Base-by-base conservation (phyloP, 2,329 filamentous ascomycete species). In the Arachnomyces sp. region DNA sequence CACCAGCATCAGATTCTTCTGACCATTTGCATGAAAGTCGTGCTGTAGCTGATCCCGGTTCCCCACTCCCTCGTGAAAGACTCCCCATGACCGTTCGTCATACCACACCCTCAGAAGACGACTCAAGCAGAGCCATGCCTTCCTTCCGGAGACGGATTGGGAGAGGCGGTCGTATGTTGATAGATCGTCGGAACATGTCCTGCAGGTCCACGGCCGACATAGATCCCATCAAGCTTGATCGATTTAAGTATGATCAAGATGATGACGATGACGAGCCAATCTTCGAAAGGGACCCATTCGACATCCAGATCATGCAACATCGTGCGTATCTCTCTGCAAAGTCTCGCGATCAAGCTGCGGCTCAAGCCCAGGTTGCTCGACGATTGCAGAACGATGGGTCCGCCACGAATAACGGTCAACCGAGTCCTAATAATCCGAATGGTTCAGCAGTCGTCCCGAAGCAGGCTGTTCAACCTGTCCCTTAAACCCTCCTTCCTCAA, bases 241-340 rank as follows among this genome's bases (percentile, higher is more conserved):
- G 81, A 45, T 94, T 84, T 76, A 93, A 88, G 64, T 94, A 86
- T 65, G 86, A 93, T 55, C 81, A 82, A 17, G 85, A 94, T 52
- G 85, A 88, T 45, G 82, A 82, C 47, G 86, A 89, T 38, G 84
- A 88, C 42, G 77, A 81, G 40, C 73, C 81, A 16, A 71, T 80
- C 44, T 88, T 88, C 67, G 75, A 81, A 40, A 73, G 89, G 43
- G 87, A 94, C 57, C 84, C 82, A 53, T 76, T 70, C 40, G 71
- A 72, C 47, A 70, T 72, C 40, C 59, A 73, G 43, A 71, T 75
- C 53, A 76, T 77, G 62, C 66, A 70, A 40, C 75, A 76, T 53
- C 70, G 74, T 35, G 67, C 60, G 56, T 73, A 64, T 58, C 72
- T 72, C 43, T 60, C 60, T 40, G 61, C 59, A 29, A 63, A 65